These are phyloP conservation scores for Trypanosoma congolense DNA, from an alignment of 208 protist genomes.

Conservation along the genomic window DNA sequence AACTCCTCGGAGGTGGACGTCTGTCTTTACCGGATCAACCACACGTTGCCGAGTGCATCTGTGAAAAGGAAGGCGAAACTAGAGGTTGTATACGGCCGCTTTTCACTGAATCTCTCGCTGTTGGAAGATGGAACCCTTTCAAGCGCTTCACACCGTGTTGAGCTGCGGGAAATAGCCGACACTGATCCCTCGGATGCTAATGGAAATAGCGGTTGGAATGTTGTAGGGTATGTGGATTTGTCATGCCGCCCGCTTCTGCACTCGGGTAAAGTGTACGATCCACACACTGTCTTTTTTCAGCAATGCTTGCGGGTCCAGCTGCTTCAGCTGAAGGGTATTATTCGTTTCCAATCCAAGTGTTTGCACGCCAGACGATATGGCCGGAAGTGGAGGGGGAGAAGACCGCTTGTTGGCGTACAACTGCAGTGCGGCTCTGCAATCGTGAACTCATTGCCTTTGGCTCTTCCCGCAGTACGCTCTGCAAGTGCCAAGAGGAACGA, in stretches of 20 bases:
- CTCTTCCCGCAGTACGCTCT: background rate
- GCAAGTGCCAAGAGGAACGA: background rate
- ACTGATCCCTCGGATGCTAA: background rate
- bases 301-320: conserved; percentile 8
- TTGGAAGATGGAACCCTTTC: background rate
- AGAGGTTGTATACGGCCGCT: background rate
- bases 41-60: background rate
- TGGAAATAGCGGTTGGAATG: background rate
- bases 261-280: conserved; percentile 16
- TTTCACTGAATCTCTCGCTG: background rate
- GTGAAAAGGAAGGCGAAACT: background rate
- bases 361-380: background rate
- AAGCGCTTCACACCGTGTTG: background rate
- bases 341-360: background rate
- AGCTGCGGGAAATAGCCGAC: background rate
- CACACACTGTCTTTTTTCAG: conserved; percentile 8
- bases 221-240: conserved; percentile 12
- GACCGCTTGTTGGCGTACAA: conserved; percentile 3
- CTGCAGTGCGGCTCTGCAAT: conserved; percentile 5
- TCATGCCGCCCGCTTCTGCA: background rate
- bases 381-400: background rate
- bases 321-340: conserved; percentile 10
- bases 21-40: background rate
- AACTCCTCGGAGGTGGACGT: conserved; percentile 2
- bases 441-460: conserved; percentile 6